Percentiles rank a stretch among this genome's conserved stretches.
Conservation (phyloP, 2,329 filamentous ascomycete species). For the Nectriaceae sp. region DNA sequence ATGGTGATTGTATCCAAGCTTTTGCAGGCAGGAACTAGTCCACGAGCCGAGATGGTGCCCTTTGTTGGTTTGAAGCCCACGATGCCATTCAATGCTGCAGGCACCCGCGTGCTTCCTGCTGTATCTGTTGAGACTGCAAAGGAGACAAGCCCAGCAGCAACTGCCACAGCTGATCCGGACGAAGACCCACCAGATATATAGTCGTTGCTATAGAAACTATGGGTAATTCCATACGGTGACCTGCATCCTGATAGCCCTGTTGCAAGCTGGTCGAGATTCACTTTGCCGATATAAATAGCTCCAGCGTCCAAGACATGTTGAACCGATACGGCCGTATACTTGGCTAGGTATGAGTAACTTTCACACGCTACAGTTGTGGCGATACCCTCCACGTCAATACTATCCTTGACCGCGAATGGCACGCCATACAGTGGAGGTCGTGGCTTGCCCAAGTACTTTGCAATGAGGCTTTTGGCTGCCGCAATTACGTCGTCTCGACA, state of each 20-base stretch:
- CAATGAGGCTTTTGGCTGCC: conserved; percentile 41
- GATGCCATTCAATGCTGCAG: conserved; percentile 54
- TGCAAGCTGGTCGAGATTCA: conserved; percentile 61
- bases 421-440: conserved; percentile 56
- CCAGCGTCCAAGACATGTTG: conserved; percentile 47
- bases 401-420: conserved; percentile 60
- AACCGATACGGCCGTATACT: conserved; percentile 47
- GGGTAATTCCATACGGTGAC: conserved; percentile 53
- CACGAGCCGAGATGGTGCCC: conserved; percentile 47
- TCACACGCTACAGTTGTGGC: conserved; percentile 54
- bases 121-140: conserved; percentile 61
- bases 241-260: conserved; percentile 62
- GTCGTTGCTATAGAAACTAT: conserved; percentile 35
- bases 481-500: conserved; percentile 38
- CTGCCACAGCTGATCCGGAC: conserved; percentile 55
- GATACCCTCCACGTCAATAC: conserved; percentile 52
- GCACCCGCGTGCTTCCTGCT: conserved; percentile 50
- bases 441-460: conserved; percentile 39
- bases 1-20: conserved; percentile 56
- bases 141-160: conserved; percentile 52
- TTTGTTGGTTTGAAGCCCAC: conserved; percentile 53
- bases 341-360: conserved; percentile 46
- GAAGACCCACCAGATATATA: conserved; percentile 52
- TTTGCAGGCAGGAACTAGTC: conserved; percentile 53
- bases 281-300: conserved; percentile 55